Percentiles rank a stretch among this genome's conserved stretches.
phyloP scores from a whole-genome alignment of 2,329 filamentous ascomycete species.

The Aspergillus phoenicis region DNA sequence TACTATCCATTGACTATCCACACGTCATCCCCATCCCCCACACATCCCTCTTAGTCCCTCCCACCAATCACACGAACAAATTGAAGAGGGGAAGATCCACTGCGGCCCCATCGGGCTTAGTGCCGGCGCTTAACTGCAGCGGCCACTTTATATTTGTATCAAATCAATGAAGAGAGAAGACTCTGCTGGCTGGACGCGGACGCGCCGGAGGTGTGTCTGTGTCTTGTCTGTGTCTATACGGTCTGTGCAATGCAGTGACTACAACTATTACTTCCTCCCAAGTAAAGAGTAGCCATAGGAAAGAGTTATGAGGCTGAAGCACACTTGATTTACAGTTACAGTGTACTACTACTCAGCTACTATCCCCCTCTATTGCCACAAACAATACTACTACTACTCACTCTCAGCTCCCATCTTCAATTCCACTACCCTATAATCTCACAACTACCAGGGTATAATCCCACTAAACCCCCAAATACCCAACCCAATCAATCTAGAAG shows the following conservation, averaged over 20 bases:
- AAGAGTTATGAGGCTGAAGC: no score
- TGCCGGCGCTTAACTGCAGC: constrained; percentile 26
- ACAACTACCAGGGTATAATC: neutral
- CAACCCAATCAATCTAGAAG: neutral
- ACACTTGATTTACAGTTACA: no score
- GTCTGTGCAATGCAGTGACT: no score
- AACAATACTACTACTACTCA: no score
- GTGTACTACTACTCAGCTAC: no score
- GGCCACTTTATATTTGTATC: no score
- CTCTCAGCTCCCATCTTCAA: no score
- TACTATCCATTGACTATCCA: neutral
- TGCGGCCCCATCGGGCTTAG: constrained; percentile 10
- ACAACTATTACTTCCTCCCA: no score
- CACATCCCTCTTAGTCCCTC: neutral
- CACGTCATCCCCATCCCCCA: constrained; percentile 14
- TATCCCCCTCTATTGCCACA: no score
- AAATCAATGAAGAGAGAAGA: neutral
- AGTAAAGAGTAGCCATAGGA: no score
- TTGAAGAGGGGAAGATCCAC: constrained; percentile 10
- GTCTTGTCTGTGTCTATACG: neutral
- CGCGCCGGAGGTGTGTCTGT: neutral
- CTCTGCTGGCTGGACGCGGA: neutral
- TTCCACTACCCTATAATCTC: neutral
- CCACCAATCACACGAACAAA: neutral
- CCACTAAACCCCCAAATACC: neutral